Percentiles rank a stretch among this genome's conserved stretches.
Conservation (phyloP, 495 filamentous ascomycete genomes). For the Venustampulla echinocandica region DNA sequence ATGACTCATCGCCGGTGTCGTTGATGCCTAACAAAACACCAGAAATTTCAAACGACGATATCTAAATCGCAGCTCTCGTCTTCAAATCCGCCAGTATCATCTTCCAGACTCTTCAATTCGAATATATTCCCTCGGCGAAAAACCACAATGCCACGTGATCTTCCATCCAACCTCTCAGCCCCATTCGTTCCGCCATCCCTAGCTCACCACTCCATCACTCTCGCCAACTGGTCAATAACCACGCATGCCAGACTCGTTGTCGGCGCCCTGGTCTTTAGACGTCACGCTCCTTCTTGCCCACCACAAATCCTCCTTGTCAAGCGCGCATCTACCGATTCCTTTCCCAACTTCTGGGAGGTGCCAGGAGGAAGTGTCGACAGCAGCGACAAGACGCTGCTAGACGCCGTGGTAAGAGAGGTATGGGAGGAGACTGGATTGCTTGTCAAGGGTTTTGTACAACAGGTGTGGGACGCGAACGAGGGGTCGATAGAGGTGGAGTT, state of each 20-base stretch:
- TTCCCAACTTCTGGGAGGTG: constrained; percentile 41
- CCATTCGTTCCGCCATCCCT: neutral
- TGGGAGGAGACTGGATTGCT: constrained; percentile 46
- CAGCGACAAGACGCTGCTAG: constrained; percentile 39
- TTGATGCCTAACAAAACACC: too few relatives aligned
- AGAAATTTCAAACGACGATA: too few relatives aligned
- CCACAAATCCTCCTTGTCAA: neutral
- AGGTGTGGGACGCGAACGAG: too few relatives aligned
- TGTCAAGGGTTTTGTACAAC: neutral
- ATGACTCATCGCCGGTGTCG: too few relatives aligned
- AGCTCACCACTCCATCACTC: neutral
- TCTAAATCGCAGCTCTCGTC: too few relatives aligned
- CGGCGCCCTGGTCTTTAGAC: neutral
- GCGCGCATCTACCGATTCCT: neutral
- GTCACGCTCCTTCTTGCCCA: neutral
- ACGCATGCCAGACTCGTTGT: neutral
- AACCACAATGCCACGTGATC: neutral
- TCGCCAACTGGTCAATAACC: neutral
- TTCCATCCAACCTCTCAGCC: neutral
- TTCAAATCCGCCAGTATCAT: too few relatives aligned
- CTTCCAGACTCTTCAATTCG: too few relatives aligned
- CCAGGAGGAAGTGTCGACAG: constrained; percentile 43
- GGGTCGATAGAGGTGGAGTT: too few relatives aligned
- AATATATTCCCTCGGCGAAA: too few relatives aligned
- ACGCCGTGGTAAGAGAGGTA: constrained; percentile 40